Conservation (phyloP, 176 grass and related monocot genomes). For the Guadua angustifolia region DNA sequence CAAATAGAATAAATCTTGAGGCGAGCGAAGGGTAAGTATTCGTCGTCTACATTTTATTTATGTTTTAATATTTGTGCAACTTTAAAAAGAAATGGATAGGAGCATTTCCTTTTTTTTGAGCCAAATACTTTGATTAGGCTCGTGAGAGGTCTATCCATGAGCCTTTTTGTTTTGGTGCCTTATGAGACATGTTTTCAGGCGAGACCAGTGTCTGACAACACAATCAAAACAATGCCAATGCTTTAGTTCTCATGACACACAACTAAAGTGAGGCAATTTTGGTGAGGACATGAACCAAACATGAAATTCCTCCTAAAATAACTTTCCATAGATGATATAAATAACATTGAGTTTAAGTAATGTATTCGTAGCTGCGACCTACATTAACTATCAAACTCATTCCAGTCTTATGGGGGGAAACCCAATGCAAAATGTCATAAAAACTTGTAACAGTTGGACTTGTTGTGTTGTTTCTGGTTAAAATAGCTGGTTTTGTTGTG, state of each 20-base stretch:
- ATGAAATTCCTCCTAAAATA: not conserved
- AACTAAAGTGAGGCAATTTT: not conserved
- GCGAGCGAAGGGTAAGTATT: too few relatives aligned
- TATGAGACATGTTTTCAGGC: not conserved
- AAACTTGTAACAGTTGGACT: not conserved
- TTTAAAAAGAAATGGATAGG: too few relatives aligned
- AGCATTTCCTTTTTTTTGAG: not conserved
- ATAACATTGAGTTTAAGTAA: not conserved
- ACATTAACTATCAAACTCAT: not conserved
- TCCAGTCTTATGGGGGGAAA: not conserved
- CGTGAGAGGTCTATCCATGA: not conserved
- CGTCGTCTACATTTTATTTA: too few relatives aligned
- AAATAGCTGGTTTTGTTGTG: not conserved
- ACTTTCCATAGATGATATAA: not conserved
- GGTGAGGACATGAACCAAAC: not conserved
- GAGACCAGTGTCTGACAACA: not conserved
- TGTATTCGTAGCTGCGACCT: not conserved
- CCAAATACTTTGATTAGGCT: not conserved
- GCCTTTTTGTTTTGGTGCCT: not conserved
- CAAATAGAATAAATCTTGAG: too few relatives aligned
- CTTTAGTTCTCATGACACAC: not conserved
- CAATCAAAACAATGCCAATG: not conserved
- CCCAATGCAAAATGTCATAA: not conserved
- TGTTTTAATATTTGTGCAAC: too few relatives aligned
- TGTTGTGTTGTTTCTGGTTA: too few relatives aligned